phyloP scores from a whole-genome alignment of 331 rosid genomes.

The Erythrophleum ivorense region DNA sequence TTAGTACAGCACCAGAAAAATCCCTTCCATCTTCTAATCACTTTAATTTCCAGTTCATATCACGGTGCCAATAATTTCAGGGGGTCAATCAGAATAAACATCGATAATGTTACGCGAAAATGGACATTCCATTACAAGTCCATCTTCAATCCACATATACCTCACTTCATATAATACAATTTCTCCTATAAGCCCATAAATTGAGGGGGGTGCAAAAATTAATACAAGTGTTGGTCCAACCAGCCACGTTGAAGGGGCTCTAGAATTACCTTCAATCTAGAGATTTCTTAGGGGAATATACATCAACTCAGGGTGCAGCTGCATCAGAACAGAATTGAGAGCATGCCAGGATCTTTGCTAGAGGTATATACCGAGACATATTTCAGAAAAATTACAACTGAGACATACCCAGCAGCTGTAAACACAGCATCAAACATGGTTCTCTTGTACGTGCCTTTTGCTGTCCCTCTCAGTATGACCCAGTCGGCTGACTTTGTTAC shows the following conservation, averaged over 20 bases:
- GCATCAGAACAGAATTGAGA: constrained; percentile 27
- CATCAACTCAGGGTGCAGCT: constrained; percentile 12
- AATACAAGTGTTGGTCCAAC: constrained; percentile 22
- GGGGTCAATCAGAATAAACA: constrained; percentile 34
- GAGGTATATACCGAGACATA: constrained; percentile 14
- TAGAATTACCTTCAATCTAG: constrained; percentile 37
- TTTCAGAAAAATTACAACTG: constrained; percentile 19
- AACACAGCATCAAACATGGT: constrained; percentile 51
- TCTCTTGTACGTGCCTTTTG: constrained; percentile 67
- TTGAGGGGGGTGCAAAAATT: constrained; percentile 36
- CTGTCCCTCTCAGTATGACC: constrained; percentile 67
- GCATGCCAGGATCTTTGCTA: constrained; percentile 18
- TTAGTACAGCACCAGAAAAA: background rate
- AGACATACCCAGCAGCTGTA: constrained; percentile 2
- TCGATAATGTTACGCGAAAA: constrained; percentile 25
- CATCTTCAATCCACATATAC: constrained; percentile 34
- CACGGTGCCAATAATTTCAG: constrained; percentile 32
- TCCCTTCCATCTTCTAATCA: background rate
- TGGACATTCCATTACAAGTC: constrained; percentile 44
- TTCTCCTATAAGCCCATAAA: constrained; percentile 41
- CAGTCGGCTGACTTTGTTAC: constrained; percentile 57
- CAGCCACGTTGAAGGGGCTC: constrained; percentile 34
- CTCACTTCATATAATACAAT: constrained; percentile 37
- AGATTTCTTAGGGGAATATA: constrained; percentile 10
- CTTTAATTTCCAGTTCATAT: constrained; percentile 4